phyloP scores from a whole-genome alignment of 306 rosid species.

The Pyrus betulifolia region DNA sequence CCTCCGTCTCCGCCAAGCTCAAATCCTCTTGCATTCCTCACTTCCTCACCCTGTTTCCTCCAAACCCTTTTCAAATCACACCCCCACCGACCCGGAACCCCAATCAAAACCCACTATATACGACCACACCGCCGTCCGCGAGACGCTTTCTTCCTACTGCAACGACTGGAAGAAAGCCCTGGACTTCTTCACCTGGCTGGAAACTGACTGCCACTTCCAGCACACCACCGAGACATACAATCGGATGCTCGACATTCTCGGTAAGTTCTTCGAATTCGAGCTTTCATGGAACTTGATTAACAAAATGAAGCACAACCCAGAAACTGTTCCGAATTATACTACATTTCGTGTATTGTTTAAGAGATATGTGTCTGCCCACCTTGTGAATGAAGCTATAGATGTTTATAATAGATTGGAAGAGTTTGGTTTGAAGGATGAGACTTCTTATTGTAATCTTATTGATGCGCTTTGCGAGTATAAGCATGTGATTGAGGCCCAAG shows the following conservation, averaged over 20 bases:
- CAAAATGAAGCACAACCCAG: slow-evolving; percentile 46
- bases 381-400: slow-evolving; percentile 52
- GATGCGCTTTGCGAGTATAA: slow-evolving; percentile 78
- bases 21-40: slow-evolving; percentile 7
- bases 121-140: slow-evolving; percentile 38
- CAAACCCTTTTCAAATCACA: slow-evolving; percentile 15
- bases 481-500: slow-evolving; percentile 78
- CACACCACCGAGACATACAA: slow-evolving; percentile 72
- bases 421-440: slow-evolving; percentile 60
- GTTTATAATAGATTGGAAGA: slow-evolving; percentile 44
- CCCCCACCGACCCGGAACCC: neutral
- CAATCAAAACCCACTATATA: neutral
- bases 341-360: slow-evolving; percentile 76
- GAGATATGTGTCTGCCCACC: slow-evolving; percentile 64
- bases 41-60: slow-evolving; percentile 8
- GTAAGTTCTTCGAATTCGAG: slow-evolving; percentile 72
- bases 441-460: slow-evolving; percentile 52
- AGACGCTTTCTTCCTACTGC: slow-evolving; percentile 53
- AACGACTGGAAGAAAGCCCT: slow-evolving; percentile 77
- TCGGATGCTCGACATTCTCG: slow-evolving; percentile 61
- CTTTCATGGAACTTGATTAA: slow-evolving; percentile 54
- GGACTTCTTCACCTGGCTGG: slow-evolving; percentile 79
- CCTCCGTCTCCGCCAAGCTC: slow-evolving; percentile 1
- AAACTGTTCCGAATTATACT: slow-evolving; percentile 51
- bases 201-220: slow-evolving; percentile 22